Evolutionary conservation across 2,329 filamentous ascomycete genomes (phyloP).

Genomic region (Dissoconium aciculare): DNA sequence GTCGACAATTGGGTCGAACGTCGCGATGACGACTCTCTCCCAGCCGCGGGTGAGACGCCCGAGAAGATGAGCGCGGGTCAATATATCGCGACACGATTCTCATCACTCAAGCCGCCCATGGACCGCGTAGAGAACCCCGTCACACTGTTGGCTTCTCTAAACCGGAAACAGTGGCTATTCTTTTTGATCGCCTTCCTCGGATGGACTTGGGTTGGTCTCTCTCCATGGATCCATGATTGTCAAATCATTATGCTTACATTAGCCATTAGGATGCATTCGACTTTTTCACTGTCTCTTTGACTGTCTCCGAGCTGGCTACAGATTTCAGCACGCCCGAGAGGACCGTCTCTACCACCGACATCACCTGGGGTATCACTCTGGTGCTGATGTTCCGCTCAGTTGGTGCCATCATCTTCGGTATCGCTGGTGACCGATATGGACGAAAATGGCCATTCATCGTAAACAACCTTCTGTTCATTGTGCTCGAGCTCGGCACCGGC

Average conservation of each 20-base stretch:
- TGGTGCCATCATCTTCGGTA: constrained; percentile 43
- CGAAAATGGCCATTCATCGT: constrained; percentile 38
- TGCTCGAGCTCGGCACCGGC: constrained; percentile 45
- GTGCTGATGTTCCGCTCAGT: constrained; percentile 48
- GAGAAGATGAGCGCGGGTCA: constrained; percentile 27
- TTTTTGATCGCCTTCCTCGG: constrained; percentile 35
- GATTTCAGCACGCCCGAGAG: constrained; percentile 32
- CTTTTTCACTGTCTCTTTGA: constrained; percentile 48
- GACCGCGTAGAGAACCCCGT: constrained; percentile 40
- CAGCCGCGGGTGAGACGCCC: constrained; percentile 9
- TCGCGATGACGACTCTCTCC: constrained; percentile 2
- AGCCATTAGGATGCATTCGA: constrained; percentile 44
- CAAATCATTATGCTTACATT: constrained; percentile 44
- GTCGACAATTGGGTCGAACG: not conserved
- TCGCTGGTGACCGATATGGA: constrained; percentile 22
- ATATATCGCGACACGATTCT: constrained; percentile 40
- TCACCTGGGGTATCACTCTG: constrained; percentile 44
- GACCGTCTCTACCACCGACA: constrained; percentile 36
- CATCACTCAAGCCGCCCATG: constrained; percentile 42
- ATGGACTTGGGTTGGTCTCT: constrained; percentile 32
- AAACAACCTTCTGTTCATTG: constrained; percentile 47
- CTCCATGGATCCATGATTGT: not conserved
- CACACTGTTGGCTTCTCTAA: constrained; percentile 36
- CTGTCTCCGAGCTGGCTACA: constrained; percentile 38
- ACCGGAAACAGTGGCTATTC: constrained; percentile 44